These are phyloP conservation scores for Hypoxylon rickii DNA, from an alignment of 495 filamentous ascomycete genomes.

Conservation along the genomic window DNA sequence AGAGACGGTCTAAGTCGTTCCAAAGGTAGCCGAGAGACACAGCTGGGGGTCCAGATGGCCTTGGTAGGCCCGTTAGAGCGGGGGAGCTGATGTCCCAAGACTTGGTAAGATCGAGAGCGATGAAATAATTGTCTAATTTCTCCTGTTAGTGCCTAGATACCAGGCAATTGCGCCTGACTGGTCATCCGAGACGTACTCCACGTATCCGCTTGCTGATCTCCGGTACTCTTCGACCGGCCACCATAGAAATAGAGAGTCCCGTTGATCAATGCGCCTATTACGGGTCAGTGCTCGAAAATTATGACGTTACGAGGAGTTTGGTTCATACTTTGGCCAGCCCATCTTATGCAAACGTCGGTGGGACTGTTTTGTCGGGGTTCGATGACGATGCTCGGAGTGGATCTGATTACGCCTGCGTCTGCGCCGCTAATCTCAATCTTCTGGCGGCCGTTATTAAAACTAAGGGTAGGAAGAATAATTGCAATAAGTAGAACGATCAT, in stretches of 20 bases:
- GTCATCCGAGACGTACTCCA: slow-evolving; percentile 60
- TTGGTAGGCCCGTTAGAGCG: slow-evolving; percentile 61
- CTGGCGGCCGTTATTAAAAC: slow-evolving; percentile 43
- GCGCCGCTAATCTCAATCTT: slow-evolving; percentile 46
- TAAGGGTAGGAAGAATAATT: slow-evolving; percentile 54
- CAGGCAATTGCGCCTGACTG: too few species aligned
- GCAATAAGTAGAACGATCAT: slow-evolving; percentile 58
- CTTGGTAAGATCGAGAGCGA: slow-evolving; percentile 66
- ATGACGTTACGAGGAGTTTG: not conserved
- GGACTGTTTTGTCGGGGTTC: slow-evolving; percentile 49
- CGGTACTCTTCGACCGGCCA: slow-evolving; percentile 58
- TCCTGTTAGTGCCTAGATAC: slow-evolving; percentile 34
- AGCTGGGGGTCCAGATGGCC: slow-evolving; percentile 69
- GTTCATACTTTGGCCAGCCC: slow-evolving; percentile 65
- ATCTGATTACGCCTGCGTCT: slow-evolving; percentile 50
- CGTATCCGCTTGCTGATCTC: slow-evolving; percentile 58
- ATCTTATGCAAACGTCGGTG: slow-evolving; percentile 66
- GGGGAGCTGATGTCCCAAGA: slow-evolving; percentile 69
- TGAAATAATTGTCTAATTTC: slow-evolving; percentile 74
- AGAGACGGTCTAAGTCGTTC: slow-evolving; percentile 68
- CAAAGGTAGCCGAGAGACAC: slow-evolving; percentile 74
- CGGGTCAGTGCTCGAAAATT: too few species aligned
- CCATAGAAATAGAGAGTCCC: slow-evolving; percentile 79
- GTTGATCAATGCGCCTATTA: slow-evolving; percentile 60
- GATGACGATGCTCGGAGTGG: slow-evolving; percentile 35